phyloP scores from a whole-genome alignment of 768 basidiomycete genomes.

The Coprinopsis cinerea region DNA sequence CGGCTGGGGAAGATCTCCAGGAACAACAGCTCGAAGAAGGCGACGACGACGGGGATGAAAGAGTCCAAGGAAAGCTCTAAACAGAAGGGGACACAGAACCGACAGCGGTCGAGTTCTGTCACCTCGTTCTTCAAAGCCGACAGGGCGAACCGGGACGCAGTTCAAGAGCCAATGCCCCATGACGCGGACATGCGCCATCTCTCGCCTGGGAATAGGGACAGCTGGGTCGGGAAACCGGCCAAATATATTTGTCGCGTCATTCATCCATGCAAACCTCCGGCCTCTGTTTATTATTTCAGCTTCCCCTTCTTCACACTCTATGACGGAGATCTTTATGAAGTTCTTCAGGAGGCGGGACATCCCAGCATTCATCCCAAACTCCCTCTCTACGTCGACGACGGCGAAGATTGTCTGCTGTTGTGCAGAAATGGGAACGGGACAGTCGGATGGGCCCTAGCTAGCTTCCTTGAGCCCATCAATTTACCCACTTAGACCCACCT shows the following conservation, averaged over 20 bases:
- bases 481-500: no score
- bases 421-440: slow-evolving; percentile 50
- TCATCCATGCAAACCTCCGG: slow-evolving; percentile 62
- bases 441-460: slow-evolving; percentile 79
- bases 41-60: slow-evolving; percentile 16
- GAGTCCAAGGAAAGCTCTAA: no score
- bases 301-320: slow-evolving; percentile 74
- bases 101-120: slow-evolving; percentile 30
- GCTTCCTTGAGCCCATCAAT: slow-evolving; percentile 67
- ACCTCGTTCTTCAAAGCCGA: slow-evolving; percentile 29
- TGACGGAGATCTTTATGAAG: slow-evolving; percentile 56
- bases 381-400: slow-evolving; percentile 70
- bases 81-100: slow-evolving; percentile 20
- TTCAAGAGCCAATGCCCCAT: slow-evolving; percentile 8
- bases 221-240: slow-evolving; percentile 42
- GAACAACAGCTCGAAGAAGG: slow-evolving; percentile 3
- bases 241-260: slow-evolving; percentile 66
- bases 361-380: slow-evolving; percentile 68
- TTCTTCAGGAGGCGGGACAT: slow-evolving; percentile 74
- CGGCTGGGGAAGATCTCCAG: background rate
- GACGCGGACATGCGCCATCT: slow-evolving; percentile 16
- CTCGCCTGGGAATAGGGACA: slow-evolving; percentile 29
- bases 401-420: slow-evolving; percentile 74
- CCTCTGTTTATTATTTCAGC: slow-evolving; percentile 58
- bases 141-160: slow-evolving; percentile 13